Evolutionary conservation across 495 filamentous ascomycete species (phyloP).

Genomic region (Neurospora hispaniola): DNA sequence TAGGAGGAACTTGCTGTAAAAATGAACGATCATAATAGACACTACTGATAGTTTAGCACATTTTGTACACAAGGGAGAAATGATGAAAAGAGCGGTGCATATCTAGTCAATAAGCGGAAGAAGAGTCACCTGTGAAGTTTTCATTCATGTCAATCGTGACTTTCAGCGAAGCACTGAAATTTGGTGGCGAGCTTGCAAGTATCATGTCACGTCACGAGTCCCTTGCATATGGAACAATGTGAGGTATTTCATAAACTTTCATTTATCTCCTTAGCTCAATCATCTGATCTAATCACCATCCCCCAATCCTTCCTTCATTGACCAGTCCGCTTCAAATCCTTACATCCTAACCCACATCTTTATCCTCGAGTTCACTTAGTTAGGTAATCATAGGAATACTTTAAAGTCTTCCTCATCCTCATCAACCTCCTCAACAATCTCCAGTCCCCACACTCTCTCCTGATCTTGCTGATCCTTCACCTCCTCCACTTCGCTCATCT

Average conservation of each 20-base stretch:
- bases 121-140: background rate
- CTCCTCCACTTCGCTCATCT: background rate
- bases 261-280: background rate
- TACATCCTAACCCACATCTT: background rate
- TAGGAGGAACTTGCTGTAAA: background rate
- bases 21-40: background rate
- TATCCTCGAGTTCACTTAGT: too few species aligned
- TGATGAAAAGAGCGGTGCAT: background rate
- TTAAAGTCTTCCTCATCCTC: background rate
- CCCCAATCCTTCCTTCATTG: background rate
- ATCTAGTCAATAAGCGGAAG: background rate
- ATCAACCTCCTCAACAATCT: rapidly evolving
- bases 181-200: background rate
- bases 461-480: background rate
- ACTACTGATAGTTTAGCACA: background rate
- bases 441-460: background rate
- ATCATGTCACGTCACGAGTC: background rate
- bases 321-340: background rate
- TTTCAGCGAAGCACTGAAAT: background rate
- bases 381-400: background rate
- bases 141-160: background rate
- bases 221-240: background rate
- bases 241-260: background rate
- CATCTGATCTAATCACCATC: too few species aligned
- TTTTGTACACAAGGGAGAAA: background rate